These are phyloP conservation scores for Lactifluus pinguis DNA, from an alignment of 768 basidiomycete species.

Conservation along the genomic window DNA sequence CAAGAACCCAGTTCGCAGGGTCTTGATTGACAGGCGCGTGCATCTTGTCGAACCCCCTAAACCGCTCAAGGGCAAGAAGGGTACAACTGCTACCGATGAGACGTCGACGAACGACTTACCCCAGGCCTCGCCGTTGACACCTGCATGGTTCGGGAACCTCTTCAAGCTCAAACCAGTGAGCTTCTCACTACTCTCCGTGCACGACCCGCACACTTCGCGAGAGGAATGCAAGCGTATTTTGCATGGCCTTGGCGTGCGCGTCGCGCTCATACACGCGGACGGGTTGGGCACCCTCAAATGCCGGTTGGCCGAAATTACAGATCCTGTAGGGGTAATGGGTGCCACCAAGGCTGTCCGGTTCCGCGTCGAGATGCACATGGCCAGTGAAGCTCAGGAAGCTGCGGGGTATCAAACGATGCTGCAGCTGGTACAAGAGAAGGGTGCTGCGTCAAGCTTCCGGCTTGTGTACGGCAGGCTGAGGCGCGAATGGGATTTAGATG, in stretches of 20 bases:
- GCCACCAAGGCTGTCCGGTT: conserved; percentile 69
- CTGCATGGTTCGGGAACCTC: conserved; percentile 76
- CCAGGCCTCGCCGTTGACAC: conserved; percentile 35
- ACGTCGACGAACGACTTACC: conserved; percentile 27
- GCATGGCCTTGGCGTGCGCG: conserved; percentile 58
- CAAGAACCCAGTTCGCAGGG: conserved; percentile 20
- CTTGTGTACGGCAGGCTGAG: conserved; percentile 57
- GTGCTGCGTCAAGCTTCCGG: conserved; percentile 76
- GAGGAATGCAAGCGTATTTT: conserved; percentile 69
- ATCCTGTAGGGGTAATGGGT: conserved; percentile 43
- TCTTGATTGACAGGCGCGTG: conserved; percentile 30
- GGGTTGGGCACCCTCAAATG: conserved; percentile 68
- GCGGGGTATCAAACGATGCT: conserved; percentile 51
- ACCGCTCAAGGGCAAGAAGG: conserved; percentile 28
- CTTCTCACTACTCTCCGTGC: conserved; percentile 48
- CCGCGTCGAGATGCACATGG: conserved; percentile 61
- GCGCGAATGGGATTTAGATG: conserved; percentile 62
- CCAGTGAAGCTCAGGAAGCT: conserved; percentile 31
- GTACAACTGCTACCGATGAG: conserved; percentile 18
- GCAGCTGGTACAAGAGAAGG: conserved; percentile 74
- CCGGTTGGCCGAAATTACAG: conserved; percentile 56
- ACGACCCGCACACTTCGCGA: conserved; percentile 54
- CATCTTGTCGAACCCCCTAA: conserved; percentile 45
- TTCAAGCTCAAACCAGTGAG: conserved; percentile 75
- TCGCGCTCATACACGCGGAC: conserved; percentile 55